Conservation (phyloP, 2,329 filamentous ascomycete genomes). For the Ophiostoma angusticollis region DNA sequence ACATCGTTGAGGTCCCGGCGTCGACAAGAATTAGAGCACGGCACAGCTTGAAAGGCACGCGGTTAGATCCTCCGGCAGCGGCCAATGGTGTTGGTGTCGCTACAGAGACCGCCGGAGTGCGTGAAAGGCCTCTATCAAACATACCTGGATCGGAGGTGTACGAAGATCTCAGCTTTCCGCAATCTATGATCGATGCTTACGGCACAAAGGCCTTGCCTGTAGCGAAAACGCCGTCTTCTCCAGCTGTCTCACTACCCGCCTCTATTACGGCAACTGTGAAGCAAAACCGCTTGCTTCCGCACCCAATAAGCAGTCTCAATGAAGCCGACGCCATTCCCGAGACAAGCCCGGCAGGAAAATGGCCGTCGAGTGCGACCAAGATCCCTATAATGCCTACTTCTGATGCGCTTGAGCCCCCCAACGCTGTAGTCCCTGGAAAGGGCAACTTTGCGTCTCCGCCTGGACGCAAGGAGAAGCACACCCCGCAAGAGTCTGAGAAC, state of each 20-base stretch:
- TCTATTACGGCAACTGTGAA: neutral
- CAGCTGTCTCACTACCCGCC: slow-evolving; percentile 2
- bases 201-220: neutral
- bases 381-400: neutral
- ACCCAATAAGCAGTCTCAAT: slow-evolving; percentile 7
- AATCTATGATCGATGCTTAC: slow-evolving; percentile 9
- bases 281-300: neutral
- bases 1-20: slow-evolving; percentile 22
- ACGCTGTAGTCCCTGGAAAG: too few species aligned
- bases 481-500: too few species aligned
- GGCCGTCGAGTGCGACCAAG: neutral
- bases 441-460: neutral
- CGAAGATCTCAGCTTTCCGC: slow-evolving; percentile 6
- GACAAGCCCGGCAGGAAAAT: slow-evolving; percentile 12
- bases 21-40: slow-evolving; percentile 20
- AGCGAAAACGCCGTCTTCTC: slow-evolving; percentile 7
- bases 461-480: neutral
- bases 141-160: neutral
- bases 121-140: neutral
- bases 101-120: neutral
- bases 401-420: neutral
- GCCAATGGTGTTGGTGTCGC: neutral
- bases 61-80: neutral
- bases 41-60: neutral
- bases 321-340: slow-evolving; percentile 14